Evolutionary conservation across 2,329 filamentous ascomycete genomes (phyloP).

Genomic region (Diplocarpon rosae): DNA sequence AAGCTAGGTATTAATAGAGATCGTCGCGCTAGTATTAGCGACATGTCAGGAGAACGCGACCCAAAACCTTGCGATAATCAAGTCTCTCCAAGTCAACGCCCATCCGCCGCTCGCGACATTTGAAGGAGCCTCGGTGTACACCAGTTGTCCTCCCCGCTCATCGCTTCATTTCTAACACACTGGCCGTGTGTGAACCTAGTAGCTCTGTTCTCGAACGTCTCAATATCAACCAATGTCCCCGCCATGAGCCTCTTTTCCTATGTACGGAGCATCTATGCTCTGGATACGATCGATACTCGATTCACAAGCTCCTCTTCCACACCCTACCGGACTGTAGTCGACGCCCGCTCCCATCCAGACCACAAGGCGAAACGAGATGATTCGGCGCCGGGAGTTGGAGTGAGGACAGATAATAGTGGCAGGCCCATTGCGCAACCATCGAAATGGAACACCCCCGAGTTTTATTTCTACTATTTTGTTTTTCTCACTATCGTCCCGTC

Average conservation of each 20-base stretch:
- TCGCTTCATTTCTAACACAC: neutral
- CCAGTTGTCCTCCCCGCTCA: slow-evolving; percentile 9
- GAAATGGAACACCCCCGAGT: slow-evolving; percentile 81
- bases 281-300: slow-evolving; percentile 59
- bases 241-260: slow-evolving; percentile 30
- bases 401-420: slow-evolving; percentile 30
- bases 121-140: slow-evolving; percentile 1
- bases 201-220: neutral
- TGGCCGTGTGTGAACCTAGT: slow-evolving; percentile 1
- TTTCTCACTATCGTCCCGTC: slow-evolving; percentile 58
- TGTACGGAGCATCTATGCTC: slow-evolving; percentile 46
- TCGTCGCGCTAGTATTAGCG: neutral
- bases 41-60: slow-evolving; percentile 1
- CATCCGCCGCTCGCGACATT: neutral
- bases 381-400: slow-evolving; percentile 21
- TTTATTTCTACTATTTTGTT: slow-evolving; percentile 66
- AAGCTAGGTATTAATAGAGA: too few relatives aligned
- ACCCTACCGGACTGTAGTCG: slow-evolving; percentile 49
- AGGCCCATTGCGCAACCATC: slow-evolving; percentile 45
- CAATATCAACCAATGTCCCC: slow-evolving; percentile 14
- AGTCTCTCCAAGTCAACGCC: too few relatives aligned
- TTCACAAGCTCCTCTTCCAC: slow-evolving; percentile 61
- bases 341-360: slow-evolving; percentile 35
- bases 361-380: slow-evolving; percentile 26
- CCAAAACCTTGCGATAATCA: neutral